Evolutionary conservation across 371 early-diverging fungal genomes (phyloP).

Genomic region (Mucor indicus): DNA sequence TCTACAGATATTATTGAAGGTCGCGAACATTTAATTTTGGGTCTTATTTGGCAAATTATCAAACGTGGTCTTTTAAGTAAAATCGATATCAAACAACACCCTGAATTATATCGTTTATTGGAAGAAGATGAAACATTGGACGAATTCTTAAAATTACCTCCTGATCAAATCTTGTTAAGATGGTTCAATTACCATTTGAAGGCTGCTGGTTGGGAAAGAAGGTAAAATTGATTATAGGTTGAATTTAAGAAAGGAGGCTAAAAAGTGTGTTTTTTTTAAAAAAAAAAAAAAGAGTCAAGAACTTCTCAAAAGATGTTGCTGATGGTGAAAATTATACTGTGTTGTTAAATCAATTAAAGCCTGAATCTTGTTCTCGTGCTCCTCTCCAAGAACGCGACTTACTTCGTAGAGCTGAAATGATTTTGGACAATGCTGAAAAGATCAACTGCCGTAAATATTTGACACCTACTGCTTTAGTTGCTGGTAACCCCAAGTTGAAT

Average conservation of each 20-base stretch:
- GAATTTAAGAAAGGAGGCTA: background rate
- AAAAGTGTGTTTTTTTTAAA: background rate
- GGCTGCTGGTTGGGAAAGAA: slow-evolving; percentile 78
- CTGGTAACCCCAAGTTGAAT: slow-evolving; percentile 94
- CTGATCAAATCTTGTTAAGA: slow-evolving; percentile 88
- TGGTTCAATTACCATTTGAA: slow-evolving; percentile 97
- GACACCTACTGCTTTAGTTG: slow-evolving; percentile 88
- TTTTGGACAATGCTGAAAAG: slow-evolving; percentile 88
- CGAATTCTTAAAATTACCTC: slow-evolving; percentile 81
- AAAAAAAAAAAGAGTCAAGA: slow-evolving; percentile 83
- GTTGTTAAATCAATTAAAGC: slow-evolving; percentile 89
- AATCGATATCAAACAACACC: slow-evolving; percentile 91
- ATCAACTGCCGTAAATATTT: slow-evolving; percentile 92
- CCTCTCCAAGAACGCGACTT: slow-evolving; percentile 81
- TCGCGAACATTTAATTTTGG: slow-evolving; percentile 87
- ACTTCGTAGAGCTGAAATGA: slow-evolving; percentile 79
- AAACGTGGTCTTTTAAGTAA: slow-evolving; percentile 88
- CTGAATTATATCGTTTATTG: slow-evolving; percentile 89
- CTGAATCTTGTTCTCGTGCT: slow-evolving; percentile 70
- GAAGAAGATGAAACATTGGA: slow-evolving; percentile 87
- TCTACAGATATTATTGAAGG: slow-evolving; percentile 89
- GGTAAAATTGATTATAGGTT: slow-evolving; percentile 20
- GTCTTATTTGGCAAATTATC: slow-evolving; percentile 95
- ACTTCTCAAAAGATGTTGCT: slow-evolving; percentile 90
- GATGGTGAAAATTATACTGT: slow-evolving; percentile 95